Evolutionary conservation across 345 rosid genomes (phyloP).

Genomic region (Populus tremula): DNA sequence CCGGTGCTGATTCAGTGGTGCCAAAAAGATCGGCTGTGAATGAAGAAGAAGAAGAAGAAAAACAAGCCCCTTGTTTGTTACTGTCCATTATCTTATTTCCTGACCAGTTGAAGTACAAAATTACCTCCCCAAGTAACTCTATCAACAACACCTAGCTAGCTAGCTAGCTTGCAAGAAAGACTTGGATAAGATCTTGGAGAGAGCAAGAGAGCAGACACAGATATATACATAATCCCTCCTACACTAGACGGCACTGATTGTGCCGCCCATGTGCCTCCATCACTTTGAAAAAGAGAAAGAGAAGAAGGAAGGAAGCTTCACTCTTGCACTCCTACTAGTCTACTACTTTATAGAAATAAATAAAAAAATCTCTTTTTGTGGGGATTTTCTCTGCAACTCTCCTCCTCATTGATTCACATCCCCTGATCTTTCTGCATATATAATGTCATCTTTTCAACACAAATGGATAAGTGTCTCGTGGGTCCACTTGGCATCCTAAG

Average conservation of each 20-base stretch:
- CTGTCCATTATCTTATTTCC: conserved; percentile 41
- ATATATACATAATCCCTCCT: conserved; percentile 10
- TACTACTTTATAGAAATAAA: not conserved
- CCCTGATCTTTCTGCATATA: not conserved
- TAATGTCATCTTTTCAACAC: not conserved
- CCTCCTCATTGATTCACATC: conserved; percentile 16
- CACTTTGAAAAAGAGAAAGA: not conserved
- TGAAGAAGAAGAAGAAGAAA: conserved; percentile 54
- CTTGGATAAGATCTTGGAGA: not conserved
- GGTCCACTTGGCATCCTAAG: conserved; percentile 43
- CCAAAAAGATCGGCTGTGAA: conserved; percentile 67
- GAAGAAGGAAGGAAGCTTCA: not conserved
- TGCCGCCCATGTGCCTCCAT: conserved; percentile 42
- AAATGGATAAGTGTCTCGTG: conserved; percentile 47
- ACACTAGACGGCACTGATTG: conserved; percentile 19
- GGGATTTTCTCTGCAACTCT: conserved; percentile 16
- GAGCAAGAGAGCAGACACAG: not conserved
- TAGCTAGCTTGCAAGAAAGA: not conserved
- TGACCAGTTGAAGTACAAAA: not conserved
- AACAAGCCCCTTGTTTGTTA: conserved; percentile 40
- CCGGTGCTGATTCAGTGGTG: conserved; percentile 48
- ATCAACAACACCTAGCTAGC: not conserved
- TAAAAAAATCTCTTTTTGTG: not conserved
- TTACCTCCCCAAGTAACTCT: not conserved
- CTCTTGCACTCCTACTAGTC: not conserved